phyloP scores from a whole-genome alignment of 2,329 filamentous ascomycete species.

The Calonectria pseudoturangicola region DNA sequence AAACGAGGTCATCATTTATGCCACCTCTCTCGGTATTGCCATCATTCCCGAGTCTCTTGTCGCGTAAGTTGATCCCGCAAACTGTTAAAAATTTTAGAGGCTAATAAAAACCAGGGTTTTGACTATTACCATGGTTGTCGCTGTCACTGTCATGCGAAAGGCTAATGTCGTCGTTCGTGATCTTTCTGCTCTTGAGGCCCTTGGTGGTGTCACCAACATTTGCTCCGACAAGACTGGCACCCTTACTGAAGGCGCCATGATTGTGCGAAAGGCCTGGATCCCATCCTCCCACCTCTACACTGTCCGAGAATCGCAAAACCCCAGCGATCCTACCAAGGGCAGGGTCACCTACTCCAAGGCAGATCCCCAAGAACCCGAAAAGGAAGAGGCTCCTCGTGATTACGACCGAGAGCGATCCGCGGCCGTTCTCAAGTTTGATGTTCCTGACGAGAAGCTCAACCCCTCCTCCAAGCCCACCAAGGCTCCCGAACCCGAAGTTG shows the following conservation, averaged over 20 bases:
- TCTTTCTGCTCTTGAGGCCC: slow-evolving; percentile 79
- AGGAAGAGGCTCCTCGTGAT: slow-evolving; percentile 69
- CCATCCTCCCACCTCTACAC: slow-evolving; percentile 74
- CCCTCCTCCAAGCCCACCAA: slow-evolving; percentile 53
- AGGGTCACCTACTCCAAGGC: slow-evolving; percentile 68
- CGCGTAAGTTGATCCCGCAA: slow-evolving; percentile 65
- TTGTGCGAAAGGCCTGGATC: slow-evolving; percentile 80
- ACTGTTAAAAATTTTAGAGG: not conserved
- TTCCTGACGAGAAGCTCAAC: slow-evolving; percentile 74
- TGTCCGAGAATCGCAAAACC: slow-evolving; percentile 76
- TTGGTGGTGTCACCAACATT: slow-evolving; percentile 83
- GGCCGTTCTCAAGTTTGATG: slow-evolving; percentile 76
- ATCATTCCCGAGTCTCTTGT: slow-evolving; percentile 80
- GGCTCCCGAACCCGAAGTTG: slow-evolving; percentile 57
- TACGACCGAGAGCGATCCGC: slow-evolving; percentile 77
- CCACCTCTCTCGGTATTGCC: slow-evolving; percentile 75
- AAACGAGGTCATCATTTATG: slow-evolving; percentile 74
- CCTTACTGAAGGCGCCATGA: slow-evolving; percentile 81
- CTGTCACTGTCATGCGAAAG: slow-evolving; percentile 78
- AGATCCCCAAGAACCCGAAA: slow-evolving; percentile 56
- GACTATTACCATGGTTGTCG: slow-evolving; percentile 82
- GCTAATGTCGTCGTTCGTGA: slow-evolving; percentile 80
- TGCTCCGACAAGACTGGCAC: slow-evolving; percentile 86
- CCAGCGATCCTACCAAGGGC: slow-evolving; percentile 77
- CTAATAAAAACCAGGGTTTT: slow-evolving; percentile 67